Percentiles rank a stretch among this genome's conserved stretches.
Conservation (phyloP, 1,284 basidiomycete species). For the Ceratobasidium sp. region DNA sequence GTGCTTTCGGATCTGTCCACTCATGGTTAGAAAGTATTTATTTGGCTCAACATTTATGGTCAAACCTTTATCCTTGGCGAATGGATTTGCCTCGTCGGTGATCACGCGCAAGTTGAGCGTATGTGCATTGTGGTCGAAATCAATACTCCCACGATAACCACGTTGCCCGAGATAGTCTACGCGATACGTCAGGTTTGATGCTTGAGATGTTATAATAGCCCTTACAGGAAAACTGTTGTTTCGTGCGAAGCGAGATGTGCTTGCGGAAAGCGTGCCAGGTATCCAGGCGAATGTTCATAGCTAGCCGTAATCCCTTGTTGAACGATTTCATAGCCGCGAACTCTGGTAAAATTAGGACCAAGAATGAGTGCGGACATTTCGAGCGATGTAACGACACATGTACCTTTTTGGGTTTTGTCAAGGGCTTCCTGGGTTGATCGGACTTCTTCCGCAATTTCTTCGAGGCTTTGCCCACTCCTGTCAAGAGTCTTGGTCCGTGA, state of each 20-base stretch:
- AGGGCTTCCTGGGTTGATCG: slow-evolving; percentile 65
- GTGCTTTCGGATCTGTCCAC: slow-evolving; percentile 71
- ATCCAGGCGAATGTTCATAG: slow-evolving; percentile 59
- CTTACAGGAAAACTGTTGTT: slow-evolving; percentile 50
- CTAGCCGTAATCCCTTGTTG: slow-evolving; percentile 32
- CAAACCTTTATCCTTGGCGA: slow-evolving; percentile 39
- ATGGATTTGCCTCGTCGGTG: slow-evolving; percentile 41
- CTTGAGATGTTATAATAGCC: neutral
- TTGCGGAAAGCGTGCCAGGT: slow-evolving; percentile 89
- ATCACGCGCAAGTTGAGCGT: slow-evolving; percentile 73
- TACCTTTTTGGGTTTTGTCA: slow-evolving; percentile 62
- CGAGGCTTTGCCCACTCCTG: slow-evolving; percentile 77
- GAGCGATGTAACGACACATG: neutral
- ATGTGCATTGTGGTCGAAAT: slow-evolving; percentile 79
- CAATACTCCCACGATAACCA: slow-evolving; percentile 81
- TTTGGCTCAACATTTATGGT: neutral
- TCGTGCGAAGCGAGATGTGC: slow-evolving; percentile 85
- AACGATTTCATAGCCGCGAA: slow-evolving; percentile 30
- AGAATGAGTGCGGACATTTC: neutral
- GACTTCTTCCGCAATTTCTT: slow-evolving; percentile 74
- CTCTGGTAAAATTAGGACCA: neutral
- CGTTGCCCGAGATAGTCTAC: slow-evolving; percentile 81
- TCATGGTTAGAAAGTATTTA: neutral
- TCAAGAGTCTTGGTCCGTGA: neutral
- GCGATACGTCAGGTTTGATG: neutral